Evolutionary conservation across 345 rosid genomes (phyloP), one percentile per base, ranked within the genome.

Genomic region (Psidium friedrichsthalianum): DNA sequence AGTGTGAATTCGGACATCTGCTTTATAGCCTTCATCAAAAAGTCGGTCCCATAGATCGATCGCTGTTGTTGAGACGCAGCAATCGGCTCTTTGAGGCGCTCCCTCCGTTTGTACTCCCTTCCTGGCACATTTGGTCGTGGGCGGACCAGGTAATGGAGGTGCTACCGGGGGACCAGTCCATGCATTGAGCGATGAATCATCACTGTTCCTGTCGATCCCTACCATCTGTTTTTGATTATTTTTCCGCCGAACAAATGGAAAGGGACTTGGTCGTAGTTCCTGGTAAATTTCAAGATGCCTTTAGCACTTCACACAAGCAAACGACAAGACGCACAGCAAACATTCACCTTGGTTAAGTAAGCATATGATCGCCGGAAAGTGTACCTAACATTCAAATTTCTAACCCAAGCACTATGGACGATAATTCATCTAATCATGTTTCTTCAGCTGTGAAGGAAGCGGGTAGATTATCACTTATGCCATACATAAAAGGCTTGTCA

Each of bases 21-120:
- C 94, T 89, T 91, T 92, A 53, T 94, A 94, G 56, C 94, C 98
- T 49, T 89, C 89, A 64, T 93, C 93, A 86, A 97, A 97, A 83
- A 97, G 94, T 53, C 90, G 91, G 82, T 97, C 98, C 94, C 95
- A 97, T 87, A 90, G 27, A 69, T 69, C 80, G 2, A 69, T 2
- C 25, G 80, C 80, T 18, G 80, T 69, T 9, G 47, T 36, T 2
- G 25, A 69, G 80, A 36, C 5, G 80, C 47, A 36, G 80, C 80
- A 74, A 78, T 84, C 42, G 24, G 90, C 89, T 83, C 87, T 85
- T 83, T 85, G 53, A 47, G 76, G 84, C 55, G 84, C 49, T 51
- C 54, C 84, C 58, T 85, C 87, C 56, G 21, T 57, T 44, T 22
- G 44, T 5, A 85, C 42, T 56, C 87, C 86, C 87, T 78, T 86